phyloP scores from a whole-genome alignment of 495 filamentous ascomycete species.

The Penicillium crystallinum region DNA sequence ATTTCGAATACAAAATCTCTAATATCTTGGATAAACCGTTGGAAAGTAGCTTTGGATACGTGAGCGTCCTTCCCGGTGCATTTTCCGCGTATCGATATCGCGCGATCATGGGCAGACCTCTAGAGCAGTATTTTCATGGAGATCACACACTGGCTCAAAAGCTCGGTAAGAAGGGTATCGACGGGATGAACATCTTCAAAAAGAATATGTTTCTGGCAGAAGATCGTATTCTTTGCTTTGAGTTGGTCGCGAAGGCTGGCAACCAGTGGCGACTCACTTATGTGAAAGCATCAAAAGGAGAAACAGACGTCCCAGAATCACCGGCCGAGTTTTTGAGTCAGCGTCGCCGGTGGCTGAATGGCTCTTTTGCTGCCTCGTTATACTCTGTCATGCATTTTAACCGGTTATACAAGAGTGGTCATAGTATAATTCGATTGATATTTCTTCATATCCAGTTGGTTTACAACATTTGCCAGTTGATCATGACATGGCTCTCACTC shows the following conservation, averaged over 20 bases:
- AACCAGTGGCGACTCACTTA: conserved; percentile 97
- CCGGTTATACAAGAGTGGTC: conserved; percentile 91
- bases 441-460: conserved; percentile 90
- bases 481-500: conserved; percentile 92
- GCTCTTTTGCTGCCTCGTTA: conserved; percentile 89
- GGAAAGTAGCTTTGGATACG: conserved; percentile 93
- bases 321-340: conserved; percentile 89
- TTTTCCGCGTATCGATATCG: conserved; percentile 97
- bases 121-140: conserved; percentile 98
- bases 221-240: conserved; percentile 99
- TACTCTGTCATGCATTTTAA: conserved; percentile 97
- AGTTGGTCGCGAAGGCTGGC: conserved; percentile 94
- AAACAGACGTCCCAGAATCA: conserved; percentile 88
- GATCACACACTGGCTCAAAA: conserved; percentile 92
- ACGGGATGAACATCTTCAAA: conserved; percentile 99
- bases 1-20: conserved; percentile 98
- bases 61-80: conserved; percentile 90
- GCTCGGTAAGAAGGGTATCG: conserved; percentile 95
- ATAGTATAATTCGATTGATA: conserved; percentile 88
- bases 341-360: conserved; percentile 92
- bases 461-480: conserved; percentile 81
- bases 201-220: conserved; percentile 99
- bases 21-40: conserved; percentile 97
- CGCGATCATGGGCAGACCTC: conserved; percentile 91
- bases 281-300: conserved; percentile 94